Conservation (phyloP, 345 rosid species). For the Corchorus olitorius region DNA sequence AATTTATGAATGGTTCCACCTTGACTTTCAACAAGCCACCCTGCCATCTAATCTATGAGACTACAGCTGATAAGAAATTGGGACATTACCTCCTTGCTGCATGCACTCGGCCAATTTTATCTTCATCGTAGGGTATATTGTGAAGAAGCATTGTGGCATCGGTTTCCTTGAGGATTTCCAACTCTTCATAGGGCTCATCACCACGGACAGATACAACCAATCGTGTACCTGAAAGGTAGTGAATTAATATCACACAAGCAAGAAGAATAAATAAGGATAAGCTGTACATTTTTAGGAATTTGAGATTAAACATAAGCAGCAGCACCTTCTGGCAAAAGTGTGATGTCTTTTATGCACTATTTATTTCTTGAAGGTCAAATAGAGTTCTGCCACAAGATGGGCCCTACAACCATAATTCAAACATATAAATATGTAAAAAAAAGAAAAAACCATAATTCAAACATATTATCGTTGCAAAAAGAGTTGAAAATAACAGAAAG, state of each 20-base stretch:
- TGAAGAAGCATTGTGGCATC: constrained; percentile 90
- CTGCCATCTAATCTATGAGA: background rate
- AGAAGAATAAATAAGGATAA: constrained; percentile 11
- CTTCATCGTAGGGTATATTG: constrained; percentile 69
- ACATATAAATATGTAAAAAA: no score
- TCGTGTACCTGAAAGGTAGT: constrained; percentile 67
- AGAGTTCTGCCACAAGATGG: constrained; percentile 98
- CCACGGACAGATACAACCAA: constrained; percentile 87
- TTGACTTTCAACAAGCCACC: background rate
- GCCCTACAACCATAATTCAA: constrained; percentile 55
- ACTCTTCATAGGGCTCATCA: constrained; percentile 72
- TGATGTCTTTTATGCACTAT: no score
- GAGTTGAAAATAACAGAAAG: no score
- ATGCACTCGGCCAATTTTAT: constrained; percentile 81
- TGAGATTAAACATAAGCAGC: constrained; percentile 16
- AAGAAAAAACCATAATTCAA: no score
- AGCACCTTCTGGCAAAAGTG: constrained; percentile 97
- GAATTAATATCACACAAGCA: constrained; percentile 9
- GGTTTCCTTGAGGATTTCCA: constrained; percentile 68
- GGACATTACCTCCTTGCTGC: constrained; percentile 87
- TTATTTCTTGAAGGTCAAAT: no score
- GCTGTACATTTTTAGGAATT: background rate
- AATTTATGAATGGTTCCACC: background rate
- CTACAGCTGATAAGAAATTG: background rate
- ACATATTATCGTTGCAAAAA: no score